phyloP scores from a whole-genome alignment of 2,329 filamentous ascomycete species.

The Neonectria sp. region DNA sequence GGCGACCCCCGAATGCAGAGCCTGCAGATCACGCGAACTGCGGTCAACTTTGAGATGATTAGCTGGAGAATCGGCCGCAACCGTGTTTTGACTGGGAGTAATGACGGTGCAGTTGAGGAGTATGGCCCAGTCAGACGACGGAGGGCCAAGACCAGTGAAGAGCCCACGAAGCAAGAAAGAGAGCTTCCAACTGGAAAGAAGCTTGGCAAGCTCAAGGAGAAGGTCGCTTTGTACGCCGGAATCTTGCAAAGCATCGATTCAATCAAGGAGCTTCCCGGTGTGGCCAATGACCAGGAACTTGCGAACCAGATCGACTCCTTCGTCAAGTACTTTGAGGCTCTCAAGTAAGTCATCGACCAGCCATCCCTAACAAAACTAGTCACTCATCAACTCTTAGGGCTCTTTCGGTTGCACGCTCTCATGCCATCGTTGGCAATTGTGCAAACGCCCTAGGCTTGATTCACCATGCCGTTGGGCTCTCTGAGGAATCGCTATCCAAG shows the following conservation, averaged over 20 bases:
- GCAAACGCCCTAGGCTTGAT: conserved; percentile 90
- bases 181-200: conserved; percentile 82
- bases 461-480: conserved; percentile 77
- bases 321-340: conserved; percentile 85
- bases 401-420: conserved; percentile 87
- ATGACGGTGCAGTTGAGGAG: conserved; percentile 79
- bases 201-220: conserved; percentile 86
- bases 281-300: conserved; percentile 86
- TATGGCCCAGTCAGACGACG: conserved; percentile 67
- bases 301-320: conserved; percentile 84
- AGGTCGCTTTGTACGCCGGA: conserved; percentile 91
- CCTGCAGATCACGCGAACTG: conserved; percentile 91
- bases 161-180: conserved; percentile 64
- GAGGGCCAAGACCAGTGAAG: conserved; percentile 51
- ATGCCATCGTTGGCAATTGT: conserved; percentile 79
- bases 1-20: conserved; percentile 92
- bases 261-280: conserved; percentile 89
- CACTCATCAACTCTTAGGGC: conserved; percentile 66
- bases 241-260: conserved; percentile 92
- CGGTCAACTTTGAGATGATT: conserved; percentile 94
- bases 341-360: conserved; percentile 74
- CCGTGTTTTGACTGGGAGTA: conserved; percentile 85
- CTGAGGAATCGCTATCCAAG: conserved; percentile 66
- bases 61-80: conserved; percentile 97
- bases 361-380: background rate